Conservation (phyloP, 2,329 filamentous ascomycete species). For the Cladosporium sp. region DNA sequence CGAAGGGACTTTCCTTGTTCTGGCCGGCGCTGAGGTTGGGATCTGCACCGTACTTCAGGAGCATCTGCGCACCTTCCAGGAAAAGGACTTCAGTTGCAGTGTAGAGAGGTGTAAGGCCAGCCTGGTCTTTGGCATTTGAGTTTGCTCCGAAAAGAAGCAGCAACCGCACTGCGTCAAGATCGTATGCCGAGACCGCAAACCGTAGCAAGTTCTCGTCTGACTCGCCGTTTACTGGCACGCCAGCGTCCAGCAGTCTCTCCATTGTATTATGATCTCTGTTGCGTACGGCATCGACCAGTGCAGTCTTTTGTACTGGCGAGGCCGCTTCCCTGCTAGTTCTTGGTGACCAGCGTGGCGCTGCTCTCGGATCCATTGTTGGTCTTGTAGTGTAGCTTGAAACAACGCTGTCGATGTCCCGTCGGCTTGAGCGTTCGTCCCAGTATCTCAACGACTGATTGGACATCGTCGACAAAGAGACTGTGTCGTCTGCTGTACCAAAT, state of each 20-base stretch:
- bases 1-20: conserved; percentile 54
- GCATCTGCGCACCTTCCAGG: conserved; percentile 53
- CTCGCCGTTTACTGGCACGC: conserved; percentile 18
- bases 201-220: conserved; percentile 19
- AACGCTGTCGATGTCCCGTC: not conserved
- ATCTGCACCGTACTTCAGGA: conserved; percentile 63
- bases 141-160: conserved; percentile 59
- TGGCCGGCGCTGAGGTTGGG: conserved; percentile 50
- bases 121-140: conserved; percentile 14
- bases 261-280: conserved; percentile 25
- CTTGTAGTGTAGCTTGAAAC: not conserved
- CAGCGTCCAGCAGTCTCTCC: conserved; percentile 27
- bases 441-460: conserved; percentile 1
- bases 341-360: conserved; percentile 1
- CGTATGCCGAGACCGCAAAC: conserved; percentile 24
- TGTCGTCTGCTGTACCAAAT: too few relatives aligned
- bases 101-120: conserved; percentile 57
- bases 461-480: not conserved
- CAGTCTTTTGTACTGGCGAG: conserved; percentile 32
- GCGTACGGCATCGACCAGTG: conserved; percentile 36
- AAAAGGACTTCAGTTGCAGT: conserved; percentile 43
- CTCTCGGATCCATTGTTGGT: not conserved
- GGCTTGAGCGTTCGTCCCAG: not conserved
- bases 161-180: conserved; percentile 43
- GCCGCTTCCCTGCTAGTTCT: conserved; percentile 18